Percentiles rank a stretch among this genome's conserved stretches.
phyloP scores from a whole-genome alignment of 2,329 filamentous ascomycete species.

The Zymoseptoria pseudotritici region DNA sequence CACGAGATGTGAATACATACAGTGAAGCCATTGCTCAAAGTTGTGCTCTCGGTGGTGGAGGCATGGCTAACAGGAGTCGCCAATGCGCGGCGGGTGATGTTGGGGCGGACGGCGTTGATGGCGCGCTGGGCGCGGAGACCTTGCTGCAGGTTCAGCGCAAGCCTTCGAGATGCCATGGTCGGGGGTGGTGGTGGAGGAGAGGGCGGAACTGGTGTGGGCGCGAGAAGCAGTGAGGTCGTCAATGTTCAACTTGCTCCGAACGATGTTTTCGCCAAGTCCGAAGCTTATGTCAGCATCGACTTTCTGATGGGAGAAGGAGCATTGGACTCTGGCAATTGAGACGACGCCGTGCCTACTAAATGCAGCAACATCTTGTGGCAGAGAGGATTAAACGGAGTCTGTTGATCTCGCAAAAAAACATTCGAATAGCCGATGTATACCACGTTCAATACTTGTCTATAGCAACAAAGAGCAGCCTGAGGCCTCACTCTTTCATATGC shows the following conservation, averaged over 20 bases:
- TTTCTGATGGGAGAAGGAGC: background rate
- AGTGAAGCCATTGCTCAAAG: constrained; percentile 94
- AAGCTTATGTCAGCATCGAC: background rate
- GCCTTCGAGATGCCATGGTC: constrained; percentile 87
- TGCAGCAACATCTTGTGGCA: no score
- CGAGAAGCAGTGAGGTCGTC: constrained; percentile 1
- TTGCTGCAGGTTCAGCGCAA: constrained; percentile 89
- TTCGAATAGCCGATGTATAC: no score
- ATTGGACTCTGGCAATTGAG: background rate
- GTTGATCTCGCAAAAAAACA: no score
- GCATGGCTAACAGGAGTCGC: constrained; percentile 70
- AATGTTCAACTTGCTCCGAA: background rate
- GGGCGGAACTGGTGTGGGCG: background rate
- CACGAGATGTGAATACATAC: constrained; percentile 45
- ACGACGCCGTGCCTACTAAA: no score
- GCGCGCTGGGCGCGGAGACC: constrained; percentile 82
- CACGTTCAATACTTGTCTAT: no score
- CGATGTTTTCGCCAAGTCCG: background rate
- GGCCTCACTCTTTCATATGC: no score
- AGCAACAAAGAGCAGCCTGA: no score
- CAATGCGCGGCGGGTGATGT: constrained; percentile 66
- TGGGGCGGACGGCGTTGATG: constrained; percentile 59
- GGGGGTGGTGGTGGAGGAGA: constrained; percentile 32
- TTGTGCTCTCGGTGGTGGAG: constrained; percentile 90
- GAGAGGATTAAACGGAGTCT: no score